These are phyloP conservation scores for Oryza coarctata DNA, from an alignment of 176 grass and related monocot genomes.

Conservation along the genomic window DNA sequence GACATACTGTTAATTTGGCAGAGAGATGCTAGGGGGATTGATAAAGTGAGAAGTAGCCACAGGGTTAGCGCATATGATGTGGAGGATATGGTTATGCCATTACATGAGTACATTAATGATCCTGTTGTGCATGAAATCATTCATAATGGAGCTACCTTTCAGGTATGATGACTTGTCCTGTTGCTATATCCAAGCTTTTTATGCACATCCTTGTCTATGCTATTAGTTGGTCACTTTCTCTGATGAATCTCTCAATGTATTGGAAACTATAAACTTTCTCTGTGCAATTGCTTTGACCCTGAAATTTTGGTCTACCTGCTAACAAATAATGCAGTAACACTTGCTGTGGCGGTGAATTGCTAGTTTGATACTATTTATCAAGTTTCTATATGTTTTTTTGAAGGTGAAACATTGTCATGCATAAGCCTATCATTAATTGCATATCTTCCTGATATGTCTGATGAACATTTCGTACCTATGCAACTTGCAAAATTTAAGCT, in stretches of 20 bases:
- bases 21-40: conserved; percentile 62
- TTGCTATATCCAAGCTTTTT: not conserved
- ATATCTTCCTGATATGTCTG: not conserved
- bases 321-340: conserved; percentile 5
- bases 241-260: not conserved
- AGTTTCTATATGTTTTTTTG: not conserved
- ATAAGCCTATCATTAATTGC: conserved; percentile 5
- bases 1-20: conserved; percentile 36
- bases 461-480: conserved; percentile 3
- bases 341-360: not conserved
- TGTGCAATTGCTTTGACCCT: not conserved
- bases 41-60: conserved; percentile 47
- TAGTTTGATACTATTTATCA: not conserved
- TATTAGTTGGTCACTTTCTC: conserved; percentile 1
- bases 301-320: not conserved
- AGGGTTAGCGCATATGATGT: conserved; percentile 67
- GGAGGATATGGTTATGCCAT: conserved; percentile 92
- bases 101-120: conserved; percentile 83
- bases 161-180: conserved; percentile 47
- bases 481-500: not conserved
- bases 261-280: not conserved
- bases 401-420: not conserved
- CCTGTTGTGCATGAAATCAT: conserved; percentile 91
- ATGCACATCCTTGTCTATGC: not conserved
- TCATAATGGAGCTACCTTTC: conserved; percentile 97